Percentiles rank a stretch among this genome's conserved stretches.
These are phyloP conservation scores for Vitis vinifera DNA, from an alignment of 164 flowering plant genomes.

Conservation along the genomic window DNA sequence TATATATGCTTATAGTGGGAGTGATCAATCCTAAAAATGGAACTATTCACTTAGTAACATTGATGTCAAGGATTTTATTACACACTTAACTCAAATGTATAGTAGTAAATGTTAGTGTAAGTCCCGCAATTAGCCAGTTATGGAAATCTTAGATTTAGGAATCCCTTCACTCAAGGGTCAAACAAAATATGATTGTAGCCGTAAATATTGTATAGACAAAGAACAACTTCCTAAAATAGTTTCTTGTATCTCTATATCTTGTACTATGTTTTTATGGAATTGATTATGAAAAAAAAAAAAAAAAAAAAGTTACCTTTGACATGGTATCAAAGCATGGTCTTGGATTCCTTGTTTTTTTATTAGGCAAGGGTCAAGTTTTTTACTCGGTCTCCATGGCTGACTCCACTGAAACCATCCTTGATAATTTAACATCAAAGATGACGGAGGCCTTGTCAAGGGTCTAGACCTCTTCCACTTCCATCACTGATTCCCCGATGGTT, in stretches of 20 bases:
- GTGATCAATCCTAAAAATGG: no score
- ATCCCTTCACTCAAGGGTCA: no score
- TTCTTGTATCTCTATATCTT: constrained; percentile 6
- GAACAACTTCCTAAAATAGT: neutral
- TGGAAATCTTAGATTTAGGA: no score
- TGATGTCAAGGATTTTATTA: no score
- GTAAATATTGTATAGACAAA: neutral
- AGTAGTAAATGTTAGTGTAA: no score
- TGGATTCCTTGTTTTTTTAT: neutral
- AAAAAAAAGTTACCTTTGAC: neutral
- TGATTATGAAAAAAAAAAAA: neutral
- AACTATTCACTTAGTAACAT: no score
- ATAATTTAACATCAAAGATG: constrained; percentile 4
- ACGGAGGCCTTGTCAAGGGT: no score
- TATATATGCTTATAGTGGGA: no score
- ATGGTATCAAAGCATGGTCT: neutral
- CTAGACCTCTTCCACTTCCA: neutral
- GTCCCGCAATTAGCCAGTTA: no score
- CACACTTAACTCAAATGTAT: no score
- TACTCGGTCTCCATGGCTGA: constrained; percentile 2
- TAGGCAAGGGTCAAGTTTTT: neutral
- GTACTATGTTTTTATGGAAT: constrained; percentile 4
- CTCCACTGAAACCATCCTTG: constrained; percentile 1
- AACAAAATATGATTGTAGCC: no score
- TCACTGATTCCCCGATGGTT: constrained; percentile 7